Evolutionary conservation across 495 filamentous ascomycete species (phyloP), one percentile per base, ranked within the genome.

Genomic region (Bombardia bombarda): DNA sequence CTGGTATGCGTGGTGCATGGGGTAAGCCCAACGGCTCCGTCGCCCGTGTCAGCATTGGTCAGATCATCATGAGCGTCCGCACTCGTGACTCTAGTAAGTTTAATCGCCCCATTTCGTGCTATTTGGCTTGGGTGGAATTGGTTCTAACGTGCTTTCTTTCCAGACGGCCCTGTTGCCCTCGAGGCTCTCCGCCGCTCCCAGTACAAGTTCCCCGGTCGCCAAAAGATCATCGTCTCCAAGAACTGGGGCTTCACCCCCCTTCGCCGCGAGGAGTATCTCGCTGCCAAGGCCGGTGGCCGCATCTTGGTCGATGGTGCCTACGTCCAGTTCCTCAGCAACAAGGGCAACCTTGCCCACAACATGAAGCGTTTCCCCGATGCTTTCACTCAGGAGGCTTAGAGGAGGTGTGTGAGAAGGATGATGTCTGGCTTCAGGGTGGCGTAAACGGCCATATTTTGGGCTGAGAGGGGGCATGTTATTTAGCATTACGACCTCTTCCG

Each of bases 121-220:
- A 26, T n/a, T n/a, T n/a, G n/a, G n/a, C n/a, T n/a, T n/a, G n/a
- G n/a, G n/a, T n/a, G n/a, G n/a, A n/a, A n/a, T n/a, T n/a, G n/a
- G n/a, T n/a, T n/a, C 7, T 12, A n/a, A 17, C 13, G 36, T 74
- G 50, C 73, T 7, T 2, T 1, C 0, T 42, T 2, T 22, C 21
- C 58, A 83, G 77, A 94, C 79, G 87, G 87, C 53, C 84, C 83
- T 47, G 79, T 80, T 59, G 92, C 92, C 70, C 88, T 98, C 67
- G 92, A 98, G 81, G 92, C 92, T 69, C 83, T 98, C 67, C 86
- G 92, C 67, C 86, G 92, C 66, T 90, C 87, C 50, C 92, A 95
- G 81, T 98, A 98, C 84, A 98, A 98, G 84, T 98, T 98, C 85
- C 92, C 92, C 50, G 92, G 92, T 69, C 90, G 92, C 72, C 92